Percentiles rank a stretch among this genome's conserved stretches.
Evolutionary conservation across 2,329 filamentous ascomycete species (phyloP).

Genomic region (Diaporthe sp.): DNA sequence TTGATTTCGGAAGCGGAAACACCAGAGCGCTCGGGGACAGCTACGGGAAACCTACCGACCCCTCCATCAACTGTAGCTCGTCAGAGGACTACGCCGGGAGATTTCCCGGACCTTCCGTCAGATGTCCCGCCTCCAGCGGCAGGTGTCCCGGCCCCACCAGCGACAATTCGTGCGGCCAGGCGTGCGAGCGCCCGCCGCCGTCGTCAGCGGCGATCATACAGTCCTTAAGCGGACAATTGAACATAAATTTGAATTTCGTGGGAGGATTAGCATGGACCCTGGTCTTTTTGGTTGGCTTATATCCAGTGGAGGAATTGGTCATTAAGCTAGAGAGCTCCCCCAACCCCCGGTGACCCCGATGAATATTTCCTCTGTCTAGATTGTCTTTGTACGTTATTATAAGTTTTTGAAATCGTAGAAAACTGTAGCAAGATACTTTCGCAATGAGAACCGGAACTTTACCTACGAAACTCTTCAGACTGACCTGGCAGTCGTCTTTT

Average conservation of each 20-base stretch:
- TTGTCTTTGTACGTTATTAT: neutral
- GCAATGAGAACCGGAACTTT: neutral
- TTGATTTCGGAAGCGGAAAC: neutral
- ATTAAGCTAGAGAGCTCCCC: too few relatives aligned
- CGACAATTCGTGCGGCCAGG: neutral
- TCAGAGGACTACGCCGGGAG: neutral
- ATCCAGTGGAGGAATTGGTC: neutral
- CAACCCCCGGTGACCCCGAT: too few relatives aligned
- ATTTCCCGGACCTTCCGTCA: neutral
- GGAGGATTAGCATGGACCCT: neutral
- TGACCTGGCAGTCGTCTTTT: too few relatives aligned
- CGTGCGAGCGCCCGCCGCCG: neutral
- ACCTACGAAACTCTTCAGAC: too few relatives aligned
- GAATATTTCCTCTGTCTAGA: neutral
- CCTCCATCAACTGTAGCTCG: neutral
- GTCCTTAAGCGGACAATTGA: neutral
- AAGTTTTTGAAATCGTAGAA: neutral
- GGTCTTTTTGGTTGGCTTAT: too few relatives aligned
- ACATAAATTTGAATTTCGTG: neutral
- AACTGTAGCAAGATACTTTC: neutral
- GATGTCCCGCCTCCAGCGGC: neutral
- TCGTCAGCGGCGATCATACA: neutral
- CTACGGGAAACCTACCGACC: neutral
- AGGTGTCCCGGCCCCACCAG: neutral
- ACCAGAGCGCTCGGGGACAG: too few relatives aligned